These are phyloP conservation scores for Suillus subluteus DNA, from an alignment of 768 basidiomycete species.

Conservation along the genomic window DNA sequence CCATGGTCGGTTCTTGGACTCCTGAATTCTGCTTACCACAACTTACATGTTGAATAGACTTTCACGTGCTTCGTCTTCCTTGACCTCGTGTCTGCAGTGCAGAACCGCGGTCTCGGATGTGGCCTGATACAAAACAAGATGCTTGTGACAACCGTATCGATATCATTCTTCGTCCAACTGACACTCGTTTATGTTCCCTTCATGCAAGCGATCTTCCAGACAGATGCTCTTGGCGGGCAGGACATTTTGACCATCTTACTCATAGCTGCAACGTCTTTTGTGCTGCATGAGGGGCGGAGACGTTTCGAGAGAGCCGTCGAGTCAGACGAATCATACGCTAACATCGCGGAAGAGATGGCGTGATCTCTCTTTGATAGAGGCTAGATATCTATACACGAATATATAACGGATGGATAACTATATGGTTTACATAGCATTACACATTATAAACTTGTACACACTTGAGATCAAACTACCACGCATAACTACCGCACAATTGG, in stretches of 20 bases:
- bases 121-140: constrained; percentile 85
- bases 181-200: constrained; percentile 87
- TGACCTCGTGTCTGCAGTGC: constrained; percentile 92
- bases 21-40: neutral
- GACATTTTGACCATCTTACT: constrained; percentile 75
- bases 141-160: constrained; percentile 85
- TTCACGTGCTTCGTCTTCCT: constrained; percentile 98
- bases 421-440: constrained; percentile 12
- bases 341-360: constrained; percentile 63
- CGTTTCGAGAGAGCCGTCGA: constrained; percentile 72
- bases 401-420: constrained; percentile 8
- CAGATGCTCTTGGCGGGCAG: constrained; percentile 68
- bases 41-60: constrained; percentile 58
- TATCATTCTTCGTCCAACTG: constrained; percentile 85
- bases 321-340: constrained; percentile 53
- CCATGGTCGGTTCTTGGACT: constrained; percentile 69
- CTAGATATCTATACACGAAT: neutral
- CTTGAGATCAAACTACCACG: constrained; percentile 1
- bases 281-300: constrained; percentile 78
- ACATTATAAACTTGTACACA: constrained; percentile 13
- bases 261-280: constrained; percentile 67
- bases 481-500: neutral
- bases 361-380: constrained; percentile 27
- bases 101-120: constrained; percentile 91
- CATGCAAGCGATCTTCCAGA: constrained; percentile 94